phyloP scores from a whole-genome alignment of 208 protist genomes.

The Wallacemonas rigidus region DNA sequence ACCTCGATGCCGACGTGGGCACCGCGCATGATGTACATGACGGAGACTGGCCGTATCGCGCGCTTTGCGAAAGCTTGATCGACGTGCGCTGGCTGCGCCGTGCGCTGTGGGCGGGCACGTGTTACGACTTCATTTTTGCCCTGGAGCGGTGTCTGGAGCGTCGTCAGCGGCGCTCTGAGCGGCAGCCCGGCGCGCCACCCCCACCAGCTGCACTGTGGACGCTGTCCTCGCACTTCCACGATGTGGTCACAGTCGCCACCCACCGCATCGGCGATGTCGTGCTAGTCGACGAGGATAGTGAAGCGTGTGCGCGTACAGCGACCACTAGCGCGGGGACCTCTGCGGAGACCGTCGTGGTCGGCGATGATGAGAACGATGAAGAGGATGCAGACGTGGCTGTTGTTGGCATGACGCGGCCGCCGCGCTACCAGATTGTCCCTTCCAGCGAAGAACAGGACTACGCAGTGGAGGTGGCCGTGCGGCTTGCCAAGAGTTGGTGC shows the following conservation, averaged over 20 bases:
- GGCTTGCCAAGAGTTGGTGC: conserved; percentile 60
- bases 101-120: conserved; percentile 31
- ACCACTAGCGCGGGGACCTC: background rate
- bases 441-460: conserved; percentile 58
- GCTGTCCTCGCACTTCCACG: conserved; percentile 69
- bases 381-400: conserved; percentile 35
- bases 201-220: conserved; percentile 78
- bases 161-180: conserved; percentile 32
- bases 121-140: conserved; percentile 61
- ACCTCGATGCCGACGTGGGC: conserved; percentile 72
- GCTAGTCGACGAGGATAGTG: background rate
- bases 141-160: conserved; percentile 49
- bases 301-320: too few species aligned
- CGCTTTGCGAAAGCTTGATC: conserved; percentile 68
- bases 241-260: conserved; percentile 74
- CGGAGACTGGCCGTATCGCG: conserved; percentile 56
- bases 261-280: conserved; percentile 63
- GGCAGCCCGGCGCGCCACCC: conserved; percentile 25
- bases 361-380: conserved; percentile 30
- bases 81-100: conserved; percentile 80
- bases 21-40: conserved; percentile 46
- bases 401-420: background rate
- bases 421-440: conserved; percentile 35
- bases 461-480: conserved; percentile 56
- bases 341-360: conserved; percentile 33